A percentile compares a stretch with the other conserved stretches of the same genome.
These are phyloP conservation scores for Cokeromyces recurvatus DNA, from an alignment of 371 early-diverging fungal species.

Conservation along the genomic window DNA sequence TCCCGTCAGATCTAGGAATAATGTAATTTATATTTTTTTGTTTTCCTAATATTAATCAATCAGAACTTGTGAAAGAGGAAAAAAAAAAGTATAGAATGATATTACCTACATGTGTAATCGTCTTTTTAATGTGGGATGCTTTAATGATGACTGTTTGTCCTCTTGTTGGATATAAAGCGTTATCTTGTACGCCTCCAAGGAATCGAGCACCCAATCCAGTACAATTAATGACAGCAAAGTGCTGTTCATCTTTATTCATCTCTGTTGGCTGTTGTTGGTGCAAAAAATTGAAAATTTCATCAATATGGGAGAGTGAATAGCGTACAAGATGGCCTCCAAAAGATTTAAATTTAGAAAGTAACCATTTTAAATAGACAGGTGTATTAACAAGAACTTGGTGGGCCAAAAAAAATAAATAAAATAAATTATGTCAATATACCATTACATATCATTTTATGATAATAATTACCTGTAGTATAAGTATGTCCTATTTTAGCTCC, in stretches of 20 bases:
- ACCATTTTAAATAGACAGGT: conserved; percentile 62
- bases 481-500: conserved; percentile 45
- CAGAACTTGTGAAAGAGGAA: not conserved
- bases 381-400: conserved; percentile 48
- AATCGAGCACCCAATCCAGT: conserved; percentile 62
- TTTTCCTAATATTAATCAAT: not conserved
- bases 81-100: too few relatives aligned
- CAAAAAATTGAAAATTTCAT: conserved; percentile 23
- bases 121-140: conserved; percentile 56
- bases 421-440: not conserved
- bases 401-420: too few relatives aligned
- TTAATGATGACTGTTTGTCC: conserved; percentile 71
- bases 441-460: not conserved
- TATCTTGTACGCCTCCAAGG: conserved; percentile 71
- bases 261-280: conserved; percentile 21
- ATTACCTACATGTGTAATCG: too few relatives aligned
- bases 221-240: conserved; percentile 72
- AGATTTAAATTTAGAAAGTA: conserved; percentile 42
- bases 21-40: conserved; percentile 61
- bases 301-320: conserved; percentile 40
- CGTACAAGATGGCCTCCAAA: conserved; percentile 52
- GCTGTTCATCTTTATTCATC: conserved; percentile 16
- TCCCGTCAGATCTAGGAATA: conserved; percentile 76
- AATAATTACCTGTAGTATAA: conserved; percentile 46
- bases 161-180: conserved; percentile 58